Base-by-base conservation (phyloP, 2,329 filamentous ascomycete genomes). In the Gaeumannomyces tritici region DNA sequence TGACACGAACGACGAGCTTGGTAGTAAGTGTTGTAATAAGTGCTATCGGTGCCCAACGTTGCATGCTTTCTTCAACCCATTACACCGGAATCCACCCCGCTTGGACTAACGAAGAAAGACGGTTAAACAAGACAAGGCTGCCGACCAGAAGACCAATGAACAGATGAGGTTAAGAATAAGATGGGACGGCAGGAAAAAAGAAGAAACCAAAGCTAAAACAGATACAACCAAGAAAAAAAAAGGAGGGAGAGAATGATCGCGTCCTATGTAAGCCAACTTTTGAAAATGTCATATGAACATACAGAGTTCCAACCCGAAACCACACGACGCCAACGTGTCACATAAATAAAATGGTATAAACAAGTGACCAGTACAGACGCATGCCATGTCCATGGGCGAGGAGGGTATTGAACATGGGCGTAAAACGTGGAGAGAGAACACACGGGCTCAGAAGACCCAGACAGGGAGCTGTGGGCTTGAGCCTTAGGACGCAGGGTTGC, bases 401-500 rank as follows among this genome's bases (percentile, higher is more conserved):
- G n/a, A 3, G 42, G 42, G 42, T 51, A 51, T 51, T 51, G 42
- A 51, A 51, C 42, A 51, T 51, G 42, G 42, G 7, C 42, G 21
- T 6, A 51, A 51, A 51, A n/a, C 42, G 42, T 4, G 33, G 13
- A 4, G 42, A 51, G 42, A 15, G 42, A 51, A n/a, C 18, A 21
- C 6, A 9, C 42, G 18, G 33, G 21, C 9, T n/a, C 18, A 8
- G 12, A 51, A 21, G 42, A 21, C 42, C 21, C 6, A n/a, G 42
- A n/a, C 42, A 47, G 15, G 42, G 4, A 15, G n/a, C n/a, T n/a
- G 35, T 31, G 15, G 18, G 6, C 18, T 51, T 51, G n/a, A 51
- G 42, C 42, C n/a, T n/a, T 13, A 51, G 1, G 42, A n/a, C 42
- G 42, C 24, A 21, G 72, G 69, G 64, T 80, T 82, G 51, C 73